Evolutionary conservation across 2,329 filamentous ascomycete species (phyloP).

Genomic region (Scedosporium dehoogii): DNA sequence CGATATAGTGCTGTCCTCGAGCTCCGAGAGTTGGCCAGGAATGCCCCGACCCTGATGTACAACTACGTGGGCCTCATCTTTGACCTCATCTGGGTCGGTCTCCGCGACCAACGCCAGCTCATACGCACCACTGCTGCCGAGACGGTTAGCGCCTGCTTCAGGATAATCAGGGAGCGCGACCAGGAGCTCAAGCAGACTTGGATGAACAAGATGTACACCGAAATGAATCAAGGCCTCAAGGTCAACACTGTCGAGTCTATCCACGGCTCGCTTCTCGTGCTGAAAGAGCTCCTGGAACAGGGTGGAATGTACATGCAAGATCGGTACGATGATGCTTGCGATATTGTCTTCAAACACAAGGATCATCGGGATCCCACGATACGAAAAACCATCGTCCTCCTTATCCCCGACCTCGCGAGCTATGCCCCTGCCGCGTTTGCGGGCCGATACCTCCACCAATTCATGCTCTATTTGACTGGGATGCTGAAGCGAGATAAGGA

Average conservation of each 20-base stretch:
- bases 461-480: slow-evolving; percentile 91
- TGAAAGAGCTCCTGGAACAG: slow-evolving; percentile 87
- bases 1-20: slow-evolving; percentile 89
- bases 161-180: slow-evolving; percentile 90
- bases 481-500: slow-evolving; percentile 95
- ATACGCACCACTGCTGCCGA: slow-evolving; percentile 89
- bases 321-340: slow-evolving; percentile 83
- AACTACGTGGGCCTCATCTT: slow-evolving; percentile 92
- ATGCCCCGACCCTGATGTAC: slow-evolving; percentile 92
- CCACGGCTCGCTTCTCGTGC: slow-evolving; percentile 85
- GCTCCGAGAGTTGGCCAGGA: slow-evolving; percentile 79
- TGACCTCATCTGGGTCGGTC: slow-evolving; percentile 89
- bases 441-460: slow-evolving; percentile 78
- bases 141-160: slow-evolving; percentile 88
- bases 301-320: slow-evolving; percentile 99
- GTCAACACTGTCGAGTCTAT: slow-evolving; percentile 76
- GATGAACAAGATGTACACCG: slow-evolving; percentile 85
- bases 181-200: slow-evolving; percentile 75
- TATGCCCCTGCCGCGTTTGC: slow-evolving; percentile 90
- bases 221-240: slow-evolving; percentile 70
- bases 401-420: slow-evolving; percentile 86
- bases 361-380: slow-evolving; percentile 86
- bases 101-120: slow-evolving; percentile 80
- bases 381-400: slow-evolving; percentile 76
- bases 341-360: slow-evolving; percentile 85